Evolutionary conservation across 164 flowering plant species (phyloP).

Genomic region (Sedum album): DNA sequence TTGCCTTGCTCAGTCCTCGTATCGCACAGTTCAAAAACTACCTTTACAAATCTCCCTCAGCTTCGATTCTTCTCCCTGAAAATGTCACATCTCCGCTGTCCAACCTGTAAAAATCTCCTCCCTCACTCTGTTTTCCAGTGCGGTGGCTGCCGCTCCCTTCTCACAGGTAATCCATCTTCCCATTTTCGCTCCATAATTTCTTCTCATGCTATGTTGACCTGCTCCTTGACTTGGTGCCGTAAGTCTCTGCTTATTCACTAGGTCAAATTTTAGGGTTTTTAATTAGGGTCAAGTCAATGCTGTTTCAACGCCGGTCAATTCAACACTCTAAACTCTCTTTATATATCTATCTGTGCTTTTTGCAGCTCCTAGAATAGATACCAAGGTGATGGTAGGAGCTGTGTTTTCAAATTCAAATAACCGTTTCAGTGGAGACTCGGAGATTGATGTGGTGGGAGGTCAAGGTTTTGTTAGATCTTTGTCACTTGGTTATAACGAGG

Average conservation of each 20-base stretch:
- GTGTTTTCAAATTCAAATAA: conserved; percentile 5
- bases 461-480: conserved; percentile 6
- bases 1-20: too few relatives aligned
- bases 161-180: too few relatives aligned
- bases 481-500: conserved; percentile 6
- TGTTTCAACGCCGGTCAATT: neutral
- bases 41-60: too few relatives aligned
- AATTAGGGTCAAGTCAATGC: neutral
- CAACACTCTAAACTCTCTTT: neutral
- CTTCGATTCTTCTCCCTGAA: too few relatives aligned
- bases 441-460: conserved; percentile 10
- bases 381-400: conserved; percentile 17
- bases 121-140: conserved; percentile 10
- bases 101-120: too few relatives aligned
- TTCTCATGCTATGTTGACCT: neutral
- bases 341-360: neutral
- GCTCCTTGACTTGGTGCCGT: neutral
- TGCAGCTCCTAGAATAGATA: conserved; percentile 22
- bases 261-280: neutral
- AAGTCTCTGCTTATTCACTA: neutral
- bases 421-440: too few relatives aligned
- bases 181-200: too few relatives aligned
- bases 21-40: too few relatives aligned
- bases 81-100: too few relatives aligned
- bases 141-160: conserved; percentile 93